phyloP scores from a whole-genome alignment of 768 basidiomycete genomes.

The Cubamyces lactineus region DNA sequence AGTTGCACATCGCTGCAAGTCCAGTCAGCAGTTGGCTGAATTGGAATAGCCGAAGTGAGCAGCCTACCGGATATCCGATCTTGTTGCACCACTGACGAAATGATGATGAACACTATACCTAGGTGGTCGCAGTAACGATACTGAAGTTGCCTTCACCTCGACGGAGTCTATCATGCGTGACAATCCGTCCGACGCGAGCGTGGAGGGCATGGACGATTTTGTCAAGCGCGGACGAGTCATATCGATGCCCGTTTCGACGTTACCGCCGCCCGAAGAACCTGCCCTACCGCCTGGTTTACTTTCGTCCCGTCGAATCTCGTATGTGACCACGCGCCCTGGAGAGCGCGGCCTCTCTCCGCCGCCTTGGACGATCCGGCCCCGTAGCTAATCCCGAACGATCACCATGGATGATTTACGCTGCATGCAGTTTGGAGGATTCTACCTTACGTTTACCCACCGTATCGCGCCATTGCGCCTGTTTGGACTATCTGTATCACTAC shows the following conservation, averaged over 20 bases:
- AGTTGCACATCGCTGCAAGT: conserved; percentile 16
- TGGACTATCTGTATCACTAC: background rate
- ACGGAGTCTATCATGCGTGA: conserved; percentile 32
- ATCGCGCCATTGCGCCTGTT: no score
- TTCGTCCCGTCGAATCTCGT: background rate
- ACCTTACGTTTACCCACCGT: no score
- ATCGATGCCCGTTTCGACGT: conserved; percentile 3
- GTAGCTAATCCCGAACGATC: background rate
- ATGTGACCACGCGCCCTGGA: background rate
- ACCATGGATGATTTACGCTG: no score
- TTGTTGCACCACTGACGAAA: no score
- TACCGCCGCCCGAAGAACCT: background rate
- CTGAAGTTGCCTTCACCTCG: conserved; percentile 27
- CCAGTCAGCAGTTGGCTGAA: conserved; percentile 29
- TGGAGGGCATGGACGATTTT: background rate
- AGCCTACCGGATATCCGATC: no score
- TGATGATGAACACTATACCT: no score
- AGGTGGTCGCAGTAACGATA: conserved; percentile 1
- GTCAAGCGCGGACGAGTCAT: background rate
- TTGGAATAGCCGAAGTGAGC: conserved; percentile 17
- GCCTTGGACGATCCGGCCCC: background rate
- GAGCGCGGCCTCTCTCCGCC: background rate
- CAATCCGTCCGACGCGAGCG: conserved; percentile 27
- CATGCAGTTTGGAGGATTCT: no score
- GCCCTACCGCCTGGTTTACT: conserved; percentile 6